Evolutionary conservation across 306 rosid species (phyloP).

Genomic region (Cyamopsis tetragonoloba): DNA sequence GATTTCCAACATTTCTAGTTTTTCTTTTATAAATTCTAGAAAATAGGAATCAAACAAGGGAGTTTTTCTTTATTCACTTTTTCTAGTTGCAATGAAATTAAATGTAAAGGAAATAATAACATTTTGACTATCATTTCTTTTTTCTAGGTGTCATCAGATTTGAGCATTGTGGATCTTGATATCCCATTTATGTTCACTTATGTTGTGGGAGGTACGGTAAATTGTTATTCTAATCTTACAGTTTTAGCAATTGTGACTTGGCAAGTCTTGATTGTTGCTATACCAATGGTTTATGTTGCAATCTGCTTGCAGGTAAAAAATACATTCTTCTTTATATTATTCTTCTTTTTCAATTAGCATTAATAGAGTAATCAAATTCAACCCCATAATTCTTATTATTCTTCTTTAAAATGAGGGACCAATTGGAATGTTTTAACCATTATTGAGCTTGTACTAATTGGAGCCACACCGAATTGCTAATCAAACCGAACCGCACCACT

Average conservation of each 20-base stretch:
- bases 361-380: neutral
- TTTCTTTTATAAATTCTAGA: too few relatives aligned
- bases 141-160: conserved; percentile 43
- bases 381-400: neutral
- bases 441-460: too few relatives aligned
- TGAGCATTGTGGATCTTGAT: conserved; percentile 51
- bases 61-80: neutral
- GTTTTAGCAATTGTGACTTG: conserved; percentile 40
- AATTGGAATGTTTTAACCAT: too few relatives aligned
- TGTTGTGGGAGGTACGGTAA: neutral
- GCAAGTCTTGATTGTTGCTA: conserved; percentile 40
- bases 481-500: too few relatives aligned
- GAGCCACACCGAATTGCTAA: too few relatives aligned
- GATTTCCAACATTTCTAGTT: too few relatives aligned
- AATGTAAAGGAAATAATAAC: neutral
- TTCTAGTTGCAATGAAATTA: neutral
- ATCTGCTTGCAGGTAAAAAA: conserved; percentile 38
- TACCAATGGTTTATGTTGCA: conserved; percentile 36
- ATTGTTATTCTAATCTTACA: conserved; percentile 18
- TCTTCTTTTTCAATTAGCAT: too few relatives aligned
- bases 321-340: neutral
- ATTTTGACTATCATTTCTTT: neutral
- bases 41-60: too few relatives aligned
- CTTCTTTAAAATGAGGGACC: too few relatives aligned
- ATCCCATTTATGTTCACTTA: conserved; percentile 20